These are phyloP conservation scores for Dicorynia guianensis DNA, from an alignment of 306 rosid species.

Conservation along the genomic window DNA sequence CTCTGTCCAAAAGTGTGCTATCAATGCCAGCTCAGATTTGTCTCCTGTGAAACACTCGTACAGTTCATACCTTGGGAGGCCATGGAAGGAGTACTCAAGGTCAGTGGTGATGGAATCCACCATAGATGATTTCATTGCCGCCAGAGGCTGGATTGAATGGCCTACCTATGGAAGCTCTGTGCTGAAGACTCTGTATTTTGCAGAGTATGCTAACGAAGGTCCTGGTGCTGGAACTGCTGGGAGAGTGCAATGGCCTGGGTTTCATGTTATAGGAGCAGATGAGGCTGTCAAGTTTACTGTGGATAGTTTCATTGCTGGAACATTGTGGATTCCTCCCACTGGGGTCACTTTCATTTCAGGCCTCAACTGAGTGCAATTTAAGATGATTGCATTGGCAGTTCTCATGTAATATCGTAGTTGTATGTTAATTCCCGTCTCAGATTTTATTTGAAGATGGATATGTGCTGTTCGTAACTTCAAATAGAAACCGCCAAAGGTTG, in stretches of 20 bases:
- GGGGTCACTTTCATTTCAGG: slow-evolving; percentile 51
- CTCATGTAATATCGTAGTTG: too few relatives aligned
- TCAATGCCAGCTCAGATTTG: slow-evolving; percentile 37
- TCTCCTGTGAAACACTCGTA: slow-evolving; percentile 41
- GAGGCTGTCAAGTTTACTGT: slow-evolving; percentile 55
- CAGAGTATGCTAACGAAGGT: slow-evolving; percentile 53
- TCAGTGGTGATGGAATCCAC: slow-evolving; percentile 51
- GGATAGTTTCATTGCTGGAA: slow-evolving; percentile 48
- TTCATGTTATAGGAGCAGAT: slow-evolving; percentile 41
- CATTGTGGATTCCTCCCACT: slow-evolving; percentile 59
- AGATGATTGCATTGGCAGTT: neutral
- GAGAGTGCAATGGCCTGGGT: slow-evolving; percentile 60
- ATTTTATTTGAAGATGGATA: too few relatives aligned
- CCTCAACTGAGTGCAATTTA: slow-evolving; percentile 16
- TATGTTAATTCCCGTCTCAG: too few relatives aligned
- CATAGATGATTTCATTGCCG: slow-evolving; percentile 42
- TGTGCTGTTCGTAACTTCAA: too few relatives aligned
- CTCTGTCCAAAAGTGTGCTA: slow-evolving; percentile 53
- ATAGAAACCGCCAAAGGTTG: too few relatives aligned
- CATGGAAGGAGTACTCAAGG: slow-evolving; percentile 62
- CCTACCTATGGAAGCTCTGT: slow-evolving; percentile 46
- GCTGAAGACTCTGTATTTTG: slow-evolving; percentile 47
- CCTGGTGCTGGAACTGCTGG: slow-evolving; percentile 43
- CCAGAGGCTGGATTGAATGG: slow-evolving; percentile 61
- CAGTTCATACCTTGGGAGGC: slow-evolving; percentile 54